Conservation (phyloP, 2,329 filamentous ascomycete genomes). For the Apiospora saccharicola region DNA sequence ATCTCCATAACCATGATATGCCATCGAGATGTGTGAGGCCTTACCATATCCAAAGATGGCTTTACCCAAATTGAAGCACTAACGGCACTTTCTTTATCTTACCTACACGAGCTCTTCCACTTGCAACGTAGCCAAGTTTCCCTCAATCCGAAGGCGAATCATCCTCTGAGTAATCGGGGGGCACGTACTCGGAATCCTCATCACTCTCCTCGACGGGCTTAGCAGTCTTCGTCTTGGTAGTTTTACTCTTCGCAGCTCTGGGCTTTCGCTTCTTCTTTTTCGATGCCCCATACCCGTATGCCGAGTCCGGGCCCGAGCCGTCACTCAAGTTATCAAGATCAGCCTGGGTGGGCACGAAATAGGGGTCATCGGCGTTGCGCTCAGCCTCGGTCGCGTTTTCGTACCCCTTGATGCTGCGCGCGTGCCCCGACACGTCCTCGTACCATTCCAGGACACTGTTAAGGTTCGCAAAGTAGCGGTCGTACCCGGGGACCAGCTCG, state of each 20-base stretch:
- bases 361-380: background rate
- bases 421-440: background rate
- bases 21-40: too few relatives aligned
- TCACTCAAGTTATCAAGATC: background rate
- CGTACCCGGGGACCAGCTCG: background rate
- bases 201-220: background rate
- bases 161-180: background rate
- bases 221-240: background rate
- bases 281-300: background rate
- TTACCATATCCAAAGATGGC: background rate
- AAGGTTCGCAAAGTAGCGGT: background rate
- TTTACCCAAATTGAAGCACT: background rate
- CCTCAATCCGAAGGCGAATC: background rate
- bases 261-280: background rate
- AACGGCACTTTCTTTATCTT: background rate
- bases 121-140: background rate
- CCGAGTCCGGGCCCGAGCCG: background rate
- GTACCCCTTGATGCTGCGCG: background rate
- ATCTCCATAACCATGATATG: too few relatives aligned
- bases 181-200: background rate
- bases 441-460: background rate
- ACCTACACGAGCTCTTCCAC: background rate
- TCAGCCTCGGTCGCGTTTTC: background rate
- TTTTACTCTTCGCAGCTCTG: background rate
- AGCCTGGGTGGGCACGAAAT: too few relatives aligned